Base-by-base conservation (phyloP, 176 grass and related monocot species). In the Thinopyrum elongatum region DNA sequence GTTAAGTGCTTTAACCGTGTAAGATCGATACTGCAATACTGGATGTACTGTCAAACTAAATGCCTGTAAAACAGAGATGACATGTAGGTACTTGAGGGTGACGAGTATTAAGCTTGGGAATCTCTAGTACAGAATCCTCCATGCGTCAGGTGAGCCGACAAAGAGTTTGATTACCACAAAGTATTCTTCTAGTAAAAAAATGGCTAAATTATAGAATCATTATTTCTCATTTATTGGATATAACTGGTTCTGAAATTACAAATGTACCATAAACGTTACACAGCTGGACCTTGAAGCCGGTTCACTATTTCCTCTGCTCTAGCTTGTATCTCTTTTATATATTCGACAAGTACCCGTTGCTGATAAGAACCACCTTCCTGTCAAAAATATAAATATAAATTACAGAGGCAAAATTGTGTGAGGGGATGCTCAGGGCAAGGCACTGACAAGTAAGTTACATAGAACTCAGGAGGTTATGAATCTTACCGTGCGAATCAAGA, bases 301-400 rank as follows among this genome's bases (percentile, higher is more conserved):
- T 87, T 89, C 33, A 91, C 90, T 75, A 94, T 77, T 72, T 98
- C 90, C 79, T 94, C 88, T 38, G 90, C 72, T 94, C 97, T 95
- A 63, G 86, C 89, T 41, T 98, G 74, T 82, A 98, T 95, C 86
- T 93, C 94, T 83, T 94, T 98, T 49, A 98, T 83, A 88, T 88
- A 98, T 80, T 98, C 97, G 15, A 94, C 87, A 42, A 98, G 88
- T 63, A 98, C 79, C 10, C 90, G 92, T 70, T 96, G 97, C 67
- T 92, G 84, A 64, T 99, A 96, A 55, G 97, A 99, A 67, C 97
- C 97, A 44, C 97, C 97, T 86, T 98, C 97, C 97, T 98, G 79
- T 55, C 13, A 38, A 86, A 49, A 28, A 85, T 7, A 55, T 26
- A 53, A 74, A n/a, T 39, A 61, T 21, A 41, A 65, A 39, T 65